phyloP scores from a whole-genome alignment of 2,329 filamentous ascomycete species.

The Ophiostoma angusticollis region DNA sequence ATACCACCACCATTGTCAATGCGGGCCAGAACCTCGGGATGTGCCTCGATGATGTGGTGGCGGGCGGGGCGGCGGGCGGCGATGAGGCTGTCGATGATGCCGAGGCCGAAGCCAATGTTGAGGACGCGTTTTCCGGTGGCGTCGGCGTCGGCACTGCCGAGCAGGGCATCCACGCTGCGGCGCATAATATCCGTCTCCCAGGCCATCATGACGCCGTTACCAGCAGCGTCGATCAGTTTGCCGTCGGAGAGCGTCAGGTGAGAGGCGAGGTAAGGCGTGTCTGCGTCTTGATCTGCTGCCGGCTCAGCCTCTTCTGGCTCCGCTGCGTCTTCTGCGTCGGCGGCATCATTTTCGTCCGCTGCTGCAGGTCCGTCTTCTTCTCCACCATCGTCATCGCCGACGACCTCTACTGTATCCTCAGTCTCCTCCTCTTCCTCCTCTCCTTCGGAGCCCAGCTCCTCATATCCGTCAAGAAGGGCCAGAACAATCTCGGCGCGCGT shows the following conservation, averaged over 20 bases:
- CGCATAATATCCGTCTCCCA: constrained; percentile 86
- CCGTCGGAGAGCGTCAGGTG: constrained; percentile 49
- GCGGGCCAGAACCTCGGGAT: constrained; percentile 60
- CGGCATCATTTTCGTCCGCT: too few relatives aligned
- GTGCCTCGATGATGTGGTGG: constrained; percentile 81
- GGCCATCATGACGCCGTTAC: constrained; percentile 87
- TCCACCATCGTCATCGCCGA: constrained; percentile 15
- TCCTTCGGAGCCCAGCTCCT: constrained; percentile 48
- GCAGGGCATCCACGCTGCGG: constrained; percentile 55
- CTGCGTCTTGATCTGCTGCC: constrained; percentile 37
- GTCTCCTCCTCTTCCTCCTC: constrained; percentile 24
- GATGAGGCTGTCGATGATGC: constrained; percentile 71
- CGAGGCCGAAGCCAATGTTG: constrained; percentile 86
- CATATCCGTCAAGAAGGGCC: constrained; percentile 69
- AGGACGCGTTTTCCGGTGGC: constrained; percentile 53
- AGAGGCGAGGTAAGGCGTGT: constrained; percentile 52
- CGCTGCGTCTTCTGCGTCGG: constrained; percentile 13
- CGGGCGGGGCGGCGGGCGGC: constrained; percentile 50
- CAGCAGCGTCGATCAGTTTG: constrained; percentile 58
- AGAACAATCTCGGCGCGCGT: constrained; percentile 82
- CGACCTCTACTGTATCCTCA: not conserved
- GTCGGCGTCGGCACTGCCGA: constrained; percentile 28
- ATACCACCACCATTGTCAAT: constrained; percentile 34
- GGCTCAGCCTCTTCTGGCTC: constrained; percentile 19
- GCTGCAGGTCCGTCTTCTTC: constrained; percentile 17